A percentile compares a stretch with the other conserved stretches of the same genome.
These are phyloP conservation scores for Yamadazyma membranifaciens DNA, from an alignment of 1,139 yeast species.

Conservation along the genomic window DNA sequence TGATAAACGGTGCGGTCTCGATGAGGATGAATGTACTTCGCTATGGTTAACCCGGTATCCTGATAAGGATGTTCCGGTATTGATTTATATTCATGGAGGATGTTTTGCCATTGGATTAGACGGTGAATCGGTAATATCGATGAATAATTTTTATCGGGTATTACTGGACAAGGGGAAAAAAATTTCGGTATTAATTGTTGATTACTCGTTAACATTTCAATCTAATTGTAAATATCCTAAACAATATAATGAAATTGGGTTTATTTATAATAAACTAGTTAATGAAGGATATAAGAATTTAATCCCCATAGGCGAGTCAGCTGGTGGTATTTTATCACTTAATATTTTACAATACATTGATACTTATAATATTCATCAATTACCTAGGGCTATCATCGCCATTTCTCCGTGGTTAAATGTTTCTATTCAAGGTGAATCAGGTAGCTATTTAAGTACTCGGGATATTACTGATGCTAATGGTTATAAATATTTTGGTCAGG, in stretches of 20 bases:
- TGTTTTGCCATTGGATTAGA: constrained; percentile 35
- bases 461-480: constrained; percentile 7
- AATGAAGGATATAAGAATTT: constrained; percentile 29
- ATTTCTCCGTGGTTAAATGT: constrained; percentile 11
- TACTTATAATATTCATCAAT: constrained; percentile 1
- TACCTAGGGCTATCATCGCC: constrained; percentile 7
- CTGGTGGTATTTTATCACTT: constrained; percentile 43
- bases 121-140: constrained; percentile 25
- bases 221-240: constrained; percentile 28
- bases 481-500: constrained; percentile 10
- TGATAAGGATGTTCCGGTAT: constrained; percentile 7
- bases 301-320: constrained; percentile 41
- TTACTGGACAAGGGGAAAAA: constrained; percentile 12
- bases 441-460: constrained; percentile 4
- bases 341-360: constrained; percentile 7
- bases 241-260: constrained; percentile 34
- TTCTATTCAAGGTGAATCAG: constrained; percentile 3
- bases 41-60: constrained; percentile 4
- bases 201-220: constrained; percentile 36
- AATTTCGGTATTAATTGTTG: constrained; percentile 32
- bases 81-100: constrained; percentile 41
- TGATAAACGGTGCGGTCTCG: background rate
- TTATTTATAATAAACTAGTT: constrained; percentile 25
- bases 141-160: constrained; percentile 16
- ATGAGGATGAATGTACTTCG: constrained; percentile 3